These are phyloP conservation scores for Podospora pseudoanserina DNA, from an alignment of 495 filamentous ascomycete genomes.

Conservation along the genomic window DNA sequence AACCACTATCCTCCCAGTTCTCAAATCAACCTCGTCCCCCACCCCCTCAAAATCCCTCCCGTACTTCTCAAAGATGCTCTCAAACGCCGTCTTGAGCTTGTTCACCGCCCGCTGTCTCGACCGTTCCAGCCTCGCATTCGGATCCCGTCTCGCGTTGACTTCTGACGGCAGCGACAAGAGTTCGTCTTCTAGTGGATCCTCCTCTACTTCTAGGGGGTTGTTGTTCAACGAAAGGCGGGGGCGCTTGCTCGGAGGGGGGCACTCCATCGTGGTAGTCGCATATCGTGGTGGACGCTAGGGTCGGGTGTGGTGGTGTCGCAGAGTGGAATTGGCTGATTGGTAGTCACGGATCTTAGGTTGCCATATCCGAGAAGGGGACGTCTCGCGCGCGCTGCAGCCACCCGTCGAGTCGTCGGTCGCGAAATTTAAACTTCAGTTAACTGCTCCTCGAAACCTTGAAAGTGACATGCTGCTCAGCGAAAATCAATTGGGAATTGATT, in stretches of 20 bases:
- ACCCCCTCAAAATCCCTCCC: slow-evolving; percentile 73
- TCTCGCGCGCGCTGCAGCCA: too few relatives aligned
- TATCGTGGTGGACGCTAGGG: background rate
- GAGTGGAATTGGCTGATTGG: background rate
- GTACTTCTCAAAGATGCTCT: slow-evolving; percentile 86
- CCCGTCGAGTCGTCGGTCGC: too few relatives aligned
- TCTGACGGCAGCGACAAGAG: slow-evolving; percentile 40
- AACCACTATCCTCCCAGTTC: slow-evolving; percentile 72
- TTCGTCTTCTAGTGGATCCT: slow-evolving; percentile 43
- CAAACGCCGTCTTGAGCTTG: slow-evolving; percentile 74
- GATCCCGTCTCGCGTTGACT: slow-evolving; percentile 43
- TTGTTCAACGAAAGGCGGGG: slow-evolving; percentile 37
- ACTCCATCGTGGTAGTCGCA: slow-evolving; percentile 48
- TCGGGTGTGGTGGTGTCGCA: background rate
- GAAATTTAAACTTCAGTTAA: too few relatives aligned
- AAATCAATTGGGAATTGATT: background rate
- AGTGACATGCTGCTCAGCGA: too few relatives aligned
- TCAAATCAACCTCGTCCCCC: slow-evolving; percentile 44
- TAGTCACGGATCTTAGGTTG: too few relatives aligned
- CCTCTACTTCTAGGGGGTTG: slow-evolving; percentile 33
- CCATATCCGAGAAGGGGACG: too few relatives aligned
- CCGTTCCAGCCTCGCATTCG: slow-evolving; percentile 52
- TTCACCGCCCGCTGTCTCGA: slow-evolving; percentile 58
- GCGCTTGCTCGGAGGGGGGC: slow-evolving; percentile 49
- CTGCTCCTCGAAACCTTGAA: too few relatives aligned